Conservation (phyloP, 108 stramenopile genomes). For the Nitzschia sp. region DNA sequence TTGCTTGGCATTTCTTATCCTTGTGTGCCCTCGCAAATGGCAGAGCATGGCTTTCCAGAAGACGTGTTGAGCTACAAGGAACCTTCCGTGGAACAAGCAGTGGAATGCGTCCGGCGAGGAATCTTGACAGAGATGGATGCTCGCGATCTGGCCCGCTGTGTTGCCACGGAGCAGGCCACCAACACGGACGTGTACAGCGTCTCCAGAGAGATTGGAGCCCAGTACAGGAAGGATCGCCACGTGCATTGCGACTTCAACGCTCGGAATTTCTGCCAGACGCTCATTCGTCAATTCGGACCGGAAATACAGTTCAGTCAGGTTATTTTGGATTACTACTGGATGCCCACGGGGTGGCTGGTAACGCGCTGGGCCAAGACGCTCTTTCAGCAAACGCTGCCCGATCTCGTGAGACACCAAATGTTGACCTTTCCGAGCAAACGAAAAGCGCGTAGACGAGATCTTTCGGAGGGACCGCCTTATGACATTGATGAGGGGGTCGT, state of each 20-base stretch:
- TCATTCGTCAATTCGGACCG: constrained; percentile 47
- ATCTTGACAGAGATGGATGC: constrained; percentile 77
- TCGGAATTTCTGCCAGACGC: constrained; percentile 37
- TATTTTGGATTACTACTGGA: constrained; percentile 84
- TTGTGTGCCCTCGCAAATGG: constrained; percentile 40
- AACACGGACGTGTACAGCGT: constrained; percentile 67
- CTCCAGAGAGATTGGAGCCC: constrained; percentile 65
- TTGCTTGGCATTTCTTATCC: constrained; percentile 83
- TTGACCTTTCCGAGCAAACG: constrained; percentile 42
- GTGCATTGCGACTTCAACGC: constrained; percentile 62
- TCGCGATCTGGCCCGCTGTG: constrained; percentile 69
- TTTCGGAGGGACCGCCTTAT: constrained; percentile 30
- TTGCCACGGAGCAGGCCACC: constrained; percentile 61
- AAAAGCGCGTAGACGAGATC: background rate
- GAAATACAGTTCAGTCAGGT: constrained; percentile 61
- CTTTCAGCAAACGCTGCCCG: constrained; percentile 63
- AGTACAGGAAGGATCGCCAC: constrained; percentile 54
- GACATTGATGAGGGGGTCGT: constrained; percentile 49
- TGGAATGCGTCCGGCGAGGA: constrained; percentile 61
- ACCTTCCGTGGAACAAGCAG: constrained; percentile 55
- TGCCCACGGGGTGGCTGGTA: constrained; percentile 56
- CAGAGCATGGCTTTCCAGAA: constrained; percentile 32
- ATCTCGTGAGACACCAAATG: constrained; percentile 50
- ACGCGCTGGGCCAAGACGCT: constrained; percentile 63
- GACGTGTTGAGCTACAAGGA: constrained; percentile 28